Base-by-base conservation (phyloP, 768 basidiomycete genomes). In the Hydnum rufescens region DNA sequence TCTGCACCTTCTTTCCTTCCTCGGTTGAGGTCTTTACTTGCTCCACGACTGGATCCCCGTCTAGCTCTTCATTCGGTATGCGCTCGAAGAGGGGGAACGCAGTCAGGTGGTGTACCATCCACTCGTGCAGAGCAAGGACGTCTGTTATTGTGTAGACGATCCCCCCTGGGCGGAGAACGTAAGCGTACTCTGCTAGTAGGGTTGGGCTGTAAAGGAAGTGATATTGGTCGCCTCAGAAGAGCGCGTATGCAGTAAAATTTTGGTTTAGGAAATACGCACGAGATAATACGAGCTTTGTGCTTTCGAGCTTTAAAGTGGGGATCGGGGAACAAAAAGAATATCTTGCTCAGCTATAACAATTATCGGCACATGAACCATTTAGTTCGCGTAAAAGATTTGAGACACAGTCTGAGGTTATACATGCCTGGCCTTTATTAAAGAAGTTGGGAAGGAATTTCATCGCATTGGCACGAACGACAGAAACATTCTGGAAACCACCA, bases 381-480 rank as follows among this genome's bases (percentile, higher is more conserved):
- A 48, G 13, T 8, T 8, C 18, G 5, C n/a, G 31, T 2, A 13
- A 3, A 2, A 22, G 49, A 8, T 30, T 52, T 42, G 29, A 18
- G 22, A 5, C 31, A 25, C 5, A 13, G 32, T 13, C 13, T 32
- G n/a, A 8, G 22, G 22, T 6, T 2, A 3, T 5, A 60, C 66
- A 54, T 49, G 70, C 67, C 61, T 93, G 93, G 53, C 80, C 80
- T 63, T 92, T 90, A 23, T 73, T 63, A 65, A 99, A 95, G 66
- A 89, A 96, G 66, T 97, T 97, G 4, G 92, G 85, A 52, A 96
- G 72, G 65, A 97, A 96, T 68, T 97, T 97, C 92, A 96, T 96
- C 46, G 89, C 83, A 64, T 99, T 99, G 13, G 86, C 92, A 49
- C 95, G 80, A 57, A 95, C 82, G 57, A 96, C 77, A 32, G 88